Conservation (phyloP, 768 basidiomycete species). For the Collybiopsis confluens region DNA sequence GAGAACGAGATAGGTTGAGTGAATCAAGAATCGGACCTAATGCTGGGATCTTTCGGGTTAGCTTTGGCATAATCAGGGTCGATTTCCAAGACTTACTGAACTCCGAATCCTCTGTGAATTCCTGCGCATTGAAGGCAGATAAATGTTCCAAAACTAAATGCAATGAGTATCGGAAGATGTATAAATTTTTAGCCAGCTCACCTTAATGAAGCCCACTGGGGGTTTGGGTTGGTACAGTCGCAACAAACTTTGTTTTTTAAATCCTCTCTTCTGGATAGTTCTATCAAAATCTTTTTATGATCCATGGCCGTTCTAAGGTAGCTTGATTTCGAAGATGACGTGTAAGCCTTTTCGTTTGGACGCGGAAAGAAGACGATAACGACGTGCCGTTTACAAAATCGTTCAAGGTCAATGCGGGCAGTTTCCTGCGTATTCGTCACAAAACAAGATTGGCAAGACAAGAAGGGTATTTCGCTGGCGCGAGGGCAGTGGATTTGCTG, state of each 20-base stretch:
- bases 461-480: no score
- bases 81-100: constrained; percentile 53
- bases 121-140: constrained; percentile 90
- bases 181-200: no score
- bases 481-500: no score
- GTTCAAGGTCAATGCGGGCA: no score
- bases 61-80: constrained; percentile 19
- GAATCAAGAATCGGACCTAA: no score
- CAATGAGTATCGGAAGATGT: no score
- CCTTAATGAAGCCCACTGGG: constrained; percentile 92
- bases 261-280: constrained; percentile 69
- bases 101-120: constrained; percentile 85
- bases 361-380: no score
- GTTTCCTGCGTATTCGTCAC: no score
- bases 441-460: no score
- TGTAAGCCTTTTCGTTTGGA: no score
- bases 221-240: constrained; percentile 87
- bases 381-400: no score
- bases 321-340: background rate
- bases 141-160: constrained; percentile 74
- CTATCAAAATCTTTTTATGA: constrained; percentile 61
- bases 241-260: constrained; percentile 74
- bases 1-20: no score
- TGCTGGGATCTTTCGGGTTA: constrained; percentile 12
- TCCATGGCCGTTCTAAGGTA: constrained; percentile 1